Base-by-base conservation (phyloP, 2,329 filamentous ascomycete genomes). In the Phaeoacremonium minimum region DNA sequence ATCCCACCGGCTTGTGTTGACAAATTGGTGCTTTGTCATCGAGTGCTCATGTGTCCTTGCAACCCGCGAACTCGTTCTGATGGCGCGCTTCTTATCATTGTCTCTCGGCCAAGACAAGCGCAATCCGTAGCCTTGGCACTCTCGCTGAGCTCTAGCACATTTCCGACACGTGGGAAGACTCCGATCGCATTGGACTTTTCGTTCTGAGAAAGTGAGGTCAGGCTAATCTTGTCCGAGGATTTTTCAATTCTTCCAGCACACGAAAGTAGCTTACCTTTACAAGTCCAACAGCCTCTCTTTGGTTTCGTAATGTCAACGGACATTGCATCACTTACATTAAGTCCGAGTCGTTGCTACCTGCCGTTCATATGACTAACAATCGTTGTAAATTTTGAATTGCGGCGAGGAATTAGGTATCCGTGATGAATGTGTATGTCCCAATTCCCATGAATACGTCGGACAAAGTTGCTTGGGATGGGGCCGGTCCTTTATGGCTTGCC, bases 81-180 rank as follows among this genome's bases (percentile, higher is more conserved):
- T 43, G 3, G 49, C 40, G 18, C 52, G 52, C 33, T 35, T 49
- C 29, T 42, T 42, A 33, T 58, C 48, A 20, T 36, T 35, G 16
- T 42, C 40, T 26, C 44, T 44, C 3, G 54, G 55, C 55, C 55
- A 58, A 6, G 54, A 58, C 7, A 58, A 37, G 5, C 52, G 50
- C 11, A 50, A 8, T 4, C 32, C 46, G 30, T 55, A 55, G 5
- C 52, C 52, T 36, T 46, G 40, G 36, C 52, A 55, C 11, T 38
- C 28, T 20, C 48, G 44, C 3, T 35, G 31, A 15, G 48, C 40
- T 35, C 40, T 40, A 11, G 38, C 11, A 37, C 52, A 54, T 12
- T 31, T 46, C 18, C 35, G 35, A 33, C 52, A 55, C 11, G 29
- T 36, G n/a, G 52, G 52, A 15, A 19, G 5, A 6, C 33, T 30